A percentile compares a stretch with the other conserved stretches of the same genome.
Conservation (phyloP, 75 land plant species). For the Picea sitchensis region DNA sequence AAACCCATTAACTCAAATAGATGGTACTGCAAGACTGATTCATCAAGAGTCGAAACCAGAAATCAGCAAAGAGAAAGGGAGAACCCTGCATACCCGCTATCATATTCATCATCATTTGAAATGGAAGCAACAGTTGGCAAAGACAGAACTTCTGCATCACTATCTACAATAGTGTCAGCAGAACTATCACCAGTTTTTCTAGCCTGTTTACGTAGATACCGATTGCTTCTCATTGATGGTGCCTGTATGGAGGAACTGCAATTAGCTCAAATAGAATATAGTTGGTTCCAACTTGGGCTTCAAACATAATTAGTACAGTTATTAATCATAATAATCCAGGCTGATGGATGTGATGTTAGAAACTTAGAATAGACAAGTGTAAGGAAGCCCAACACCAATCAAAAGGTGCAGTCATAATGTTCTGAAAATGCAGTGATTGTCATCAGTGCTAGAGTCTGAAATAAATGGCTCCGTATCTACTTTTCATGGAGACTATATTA, state of each 20-base stretch:
- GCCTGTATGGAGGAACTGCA: slow-evolving; percentile 7
- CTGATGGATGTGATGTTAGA: no score
- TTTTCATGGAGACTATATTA: not conserved
- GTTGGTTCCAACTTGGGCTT: no score
- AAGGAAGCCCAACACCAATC: no score
- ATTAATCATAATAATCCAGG: no score
- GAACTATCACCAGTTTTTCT: slow-evolving; percentile 3
- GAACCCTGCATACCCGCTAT: not conserved
- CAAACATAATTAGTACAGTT: no score
- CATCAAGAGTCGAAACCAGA: slow-evolving; percentile 1
- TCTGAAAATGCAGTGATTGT: no score
- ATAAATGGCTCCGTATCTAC: no score
- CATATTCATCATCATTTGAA: slow-evolving; percentile 44
- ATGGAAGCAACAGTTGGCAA: slow-evolving; percentile 20
- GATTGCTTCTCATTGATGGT: not conserved
- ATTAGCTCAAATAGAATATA: not conserved
- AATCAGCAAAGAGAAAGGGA: slow-evolving; percentile 5
- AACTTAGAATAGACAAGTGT: no score
- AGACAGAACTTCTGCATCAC: slow-evolving; percentile 14
- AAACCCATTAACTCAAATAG: not conserved
- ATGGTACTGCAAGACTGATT: not conserved
- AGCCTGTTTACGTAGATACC: not conserved
- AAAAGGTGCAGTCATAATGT: no score
- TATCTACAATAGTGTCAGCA: slow-evolving; percentile 15
- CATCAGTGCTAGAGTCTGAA: no score